A percentile compares a stretch with the other conserved stretches of the same genome.
Evolutionary conservation across 495 filamentous ascomycete species (phyloP).

Genomic region (Daldinia childiae): DNA sequence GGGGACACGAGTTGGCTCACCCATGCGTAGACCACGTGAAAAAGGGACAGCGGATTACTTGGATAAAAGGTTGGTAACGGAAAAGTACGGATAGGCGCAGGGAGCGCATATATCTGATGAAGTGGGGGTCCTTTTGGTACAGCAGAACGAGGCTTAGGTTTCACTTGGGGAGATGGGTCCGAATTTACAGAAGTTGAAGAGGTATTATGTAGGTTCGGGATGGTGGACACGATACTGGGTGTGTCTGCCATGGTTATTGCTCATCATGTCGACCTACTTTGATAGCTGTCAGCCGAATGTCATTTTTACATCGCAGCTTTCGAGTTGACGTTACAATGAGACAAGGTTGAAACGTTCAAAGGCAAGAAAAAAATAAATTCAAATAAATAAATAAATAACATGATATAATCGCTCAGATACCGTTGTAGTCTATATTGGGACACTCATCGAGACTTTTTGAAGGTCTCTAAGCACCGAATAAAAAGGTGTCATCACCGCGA

Average conservation of each 20-base stretch:
- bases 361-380: background rate
- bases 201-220: slow-evolving; percentile 31
- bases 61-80: slow-evolving; percentile 88
- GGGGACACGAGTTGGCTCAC: slow-evolving; percentile 74
- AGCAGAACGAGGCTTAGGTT: slow-evolving; percentile 29
- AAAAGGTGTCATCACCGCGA: slow-evolving; percentile 69
- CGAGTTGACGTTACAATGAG: background rate
- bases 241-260: slow-evolving; percentile 52
- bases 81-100: slow-evolving; percentile 79
- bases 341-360: background rate
- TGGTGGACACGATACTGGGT: slow-evolving; percentile 36
- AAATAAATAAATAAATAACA: background rate
- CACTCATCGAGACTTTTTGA: slow-evolving; percentile 75
- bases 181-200: slow-evolving; percentile 24
- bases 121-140: slow-evolving; percentile 53
- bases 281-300: slow-evolving; percentile 36
- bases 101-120: slow-evolving; percentile 78
- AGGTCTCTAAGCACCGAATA: slow-evolving; percentile 72
- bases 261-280: slow-evolving; percentile 52
- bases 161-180: slow-evolving; percentile 20
- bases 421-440: slow-evolving; percentile 94
- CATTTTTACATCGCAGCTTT: background rate
- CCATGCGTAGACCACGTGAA: slow-evolving; percentile 80
- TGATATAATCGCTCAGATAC: slow-evolving; percentile 83
- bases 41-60: slow-evolving; percentile 87